A percentile compares a stretch with the other conserved stretches of the same genome.
These are phyloP conservation scores for Bipolaris cookei DNA, from an alignment of 2,329 filamentous ascomycete genomes.

Conservation along the genomic window DNA sequence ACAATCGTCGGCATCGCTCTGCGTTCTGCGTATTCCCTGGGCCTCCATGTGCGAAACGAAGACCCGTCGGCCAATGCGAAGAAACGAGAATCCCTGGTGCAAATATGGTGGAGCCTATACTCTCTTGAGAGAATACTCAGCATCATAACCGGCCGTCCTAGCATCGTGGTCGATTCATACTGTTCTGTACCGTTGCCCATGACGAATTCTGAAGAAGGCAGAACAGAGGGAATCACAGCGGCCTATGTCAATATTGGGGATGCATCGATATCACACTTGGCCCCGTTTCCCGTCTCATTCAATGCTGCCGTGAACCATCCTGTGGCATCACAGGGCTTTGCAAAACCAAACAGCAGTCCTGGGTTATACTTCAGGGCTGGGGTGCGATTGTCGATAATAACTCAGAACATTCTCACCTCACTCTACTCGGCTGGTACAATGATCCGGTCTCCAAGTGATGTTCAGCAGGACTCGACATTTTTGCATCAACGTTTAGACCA, in stretches of 20 bases:
- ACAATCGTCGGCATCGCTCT: conserved; percentile 46
- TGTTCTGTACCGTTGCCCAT: conserved; percentile 47
- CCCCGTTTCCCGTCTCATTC: conserved; percentile 6
- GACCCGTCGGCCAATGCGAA: conserved; percentile 36
- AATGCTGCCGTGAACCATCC: conserved; percentile 6
- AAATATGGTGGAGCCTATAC: conserved; percentile 53
- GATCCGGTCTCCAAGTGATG: conserved; percentile 39
- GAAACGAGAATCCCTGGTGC: conserved; percentile 46
- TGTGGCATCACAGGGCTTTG: conserved; percentile 6
- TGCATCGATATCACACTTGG: conserved; percentile 2
- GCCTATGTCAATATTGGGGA: conserved; percentile 15
- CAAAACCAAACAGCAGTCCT: conserved; percentile 20
- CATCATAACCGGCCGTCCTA: conserved; percentile 51
- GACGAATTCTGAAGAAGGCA: conserved; percentile 30
- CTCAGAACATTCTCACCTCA: conserved; percentile 42
- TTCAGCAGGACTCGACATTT: conserved; percentile 44
- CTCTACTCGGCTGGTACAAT: conserved; percentile 49
- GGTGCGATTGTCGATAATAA: conserved; percentile 42
- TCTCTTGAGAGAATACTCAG: conserved; percentile 50
- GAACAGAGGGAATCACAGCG: conserved; percentile 18
- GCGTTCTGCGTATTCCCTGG: conserved; percentile 47
- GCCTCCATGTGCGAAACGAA: conserved; percentile 50
- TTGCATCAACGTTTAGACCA: conserved; percentile 43
- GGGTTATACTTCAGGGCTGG: conserved; percentile 37
- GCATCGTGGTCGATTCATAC: conserved; percentile 44